Evolutionary conservation across 176 grass and related monocot genomes (phyloP), one percentile per base, ranked within the genome.

Genomic region (Juncus inflexus): DNA sequence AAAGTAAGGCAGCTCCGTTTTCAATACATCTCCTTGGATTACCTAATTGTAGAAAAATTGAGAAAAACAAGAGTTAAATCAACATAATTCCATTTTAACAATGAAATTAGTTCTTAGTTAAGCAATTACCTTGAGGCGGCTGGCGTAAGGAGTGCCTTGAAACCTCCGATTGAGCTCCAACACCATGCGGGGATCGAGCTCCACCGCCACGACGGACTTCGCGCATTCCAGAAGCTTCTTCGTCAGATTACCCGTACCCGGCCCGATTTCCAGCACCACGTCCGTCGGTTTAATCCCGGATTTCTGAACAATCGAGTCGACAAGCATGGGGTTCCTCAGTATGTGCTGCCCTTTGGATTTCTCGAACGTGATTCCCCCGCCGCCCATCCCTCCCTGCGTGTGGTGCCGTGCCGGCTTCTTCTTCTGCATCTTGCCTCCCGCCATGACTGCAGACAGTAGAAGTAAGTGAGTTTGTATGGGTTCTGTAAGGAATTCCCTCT

Each of bases 331-430:
- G 65, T 97, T 97, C 40, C 74, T 75, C 42, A 97, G 74, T 43
- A 97, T 97, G 35, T 97, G 94, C 80, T 97, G 88, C 9, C 94
- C 94, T 67, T 91, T 97, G 15, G 88, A 97, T 76, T 97, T 97
- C 75, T 92, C 94, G 75, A 97, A 97, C 9, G 94, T 87, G 57
- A 97, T 84, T 6, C 86, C 77, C 2, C 69, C 58, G 3, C 74
- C 79, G 45, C 67, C 74, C 37, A 66, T 82, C 3, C 71, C 65
- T 0, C 37, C 53, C 6, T 73, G 71, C 1, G 58, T 67, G 9
- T 72, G 67, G 58, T 79, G 80, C 3, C 9, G 43, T 2, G 43
- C 6, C 6, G 9, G 4, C 9, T 72, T 77, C 70, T 89, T 91
- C 87, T 86, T 96, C 74, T 83, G 79, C 35, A 96, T 91, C 79